These are phyloP conservation scores for Claviceps quebecensis DNA, from an alignment of 2,329 filamentous ascomycete genomes.

Conservation along the genomic window DNA sequence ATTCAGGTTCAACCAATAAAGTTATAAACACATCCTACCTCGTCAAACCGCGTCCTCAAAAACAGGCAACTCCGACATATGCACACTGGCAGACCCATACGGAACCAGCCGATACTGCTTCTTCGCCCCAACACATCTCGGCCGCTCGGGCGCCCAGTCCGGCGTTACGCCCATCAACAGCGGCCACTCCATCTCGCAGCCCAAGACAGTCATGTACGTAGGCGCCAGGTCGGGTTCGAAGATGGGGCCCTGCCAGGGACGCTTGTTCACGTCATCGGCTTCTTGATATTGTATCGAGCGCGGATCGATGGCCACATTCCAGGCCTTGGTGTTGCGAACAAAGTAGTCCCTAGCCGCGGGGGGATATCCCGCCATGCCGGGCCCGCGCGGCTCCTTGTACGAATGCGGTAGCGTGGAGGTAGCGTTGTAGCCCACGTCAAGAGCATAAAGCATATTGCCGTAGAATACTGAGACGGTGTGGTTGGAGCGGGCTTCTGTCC, in stretches of 20 bases:
- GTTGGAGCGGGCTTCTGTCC: conserved; percentile 13
- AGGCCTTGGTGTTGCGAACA: conserved; percentile 18
- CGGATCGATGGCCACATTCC: conserved; percentile 16
- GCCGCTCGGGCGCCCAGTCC: conserved; percentile 10
- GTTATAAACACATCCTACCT: background rate
- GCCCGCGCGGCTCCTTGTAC: conserved; percentile 8
- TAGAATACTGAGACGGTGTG: conserved; percentile 28
- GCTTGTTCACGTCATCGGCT: background rate
- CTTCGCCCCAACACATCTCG: conserved; percentile 14
- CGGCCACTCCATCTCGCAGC: conserved; percentile 24
- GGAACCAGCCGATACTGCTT: conserved; percentile 24
- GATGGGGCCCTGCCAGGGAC: conserved; percentile 10
- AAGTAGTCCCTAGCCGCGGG: conserved; percentile 18
- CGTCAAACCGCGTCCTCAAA: background rate
- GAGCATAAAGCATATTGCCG: conserved; percentile 28
- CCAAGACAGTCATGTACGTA: conserved; percentile 21
- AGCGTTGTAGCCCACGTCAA: conserved; percentile 21
- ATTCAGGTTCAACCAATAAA: background rate
- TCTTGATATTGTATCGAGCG: conserved; percentile 12
- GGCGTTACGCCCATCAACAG: conserved; percentile 18
- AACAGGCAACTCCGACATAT: conserved; percentile 20
- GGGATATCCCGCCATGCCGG: conserved; percentile 9
- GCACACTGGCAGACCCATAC: conserved; percentile 32
- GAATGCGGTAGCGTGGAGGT: conserved; percentile 12
- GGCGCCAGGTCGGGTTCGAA: conserved; percentile 18